These are phyloP conservation scores for Symbiodinium natans DNA, from an alignment of 73 alveolate species.

Conservation along the genomic window DNA sequence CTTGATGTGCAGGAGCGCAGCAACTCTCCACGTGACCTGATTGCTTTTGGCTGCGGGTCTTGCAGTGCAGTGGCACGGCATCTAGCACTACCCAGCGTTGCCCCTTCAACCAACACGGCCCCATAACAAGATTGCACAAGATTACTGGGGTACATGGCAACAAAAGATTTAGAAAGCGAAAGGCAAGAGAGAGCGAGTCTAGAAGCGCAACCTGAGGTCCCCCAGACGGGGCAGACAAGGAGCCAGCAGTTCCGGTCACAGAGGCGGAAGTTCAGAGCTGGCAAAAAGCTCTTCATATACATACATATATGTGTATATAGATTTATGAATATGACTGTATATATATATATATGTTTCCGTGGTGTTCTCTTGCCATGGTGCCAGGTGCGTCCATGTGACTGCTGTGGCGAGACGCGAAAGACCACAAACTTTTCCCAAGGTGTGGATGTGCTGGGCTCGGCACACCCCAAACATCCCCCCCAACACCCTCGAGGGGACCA, in stretches of 20 bases:
- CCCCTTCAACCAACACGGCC: no score
- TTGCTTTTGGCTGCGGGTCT: not conserved
- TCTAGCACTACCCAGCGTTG: no score
- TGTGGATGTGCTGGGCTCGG: conserved; percentile 42
- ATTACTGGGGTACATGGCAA: no score
- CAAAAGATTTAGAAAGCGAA: no score
- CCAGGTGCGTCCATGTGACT: conserved; percentile 89
- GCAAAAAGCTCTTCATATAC: not conserved
- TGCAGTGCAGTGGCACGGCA: no score
- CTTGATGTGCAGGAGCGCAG: not conserved
- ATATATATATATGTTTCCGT: no score
- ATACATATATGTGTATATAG: not conserved
- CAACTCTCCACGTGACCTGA: not conserved
- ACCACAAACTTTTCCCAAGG: conserved; percentile 64
- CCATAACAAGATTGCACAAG: no score
- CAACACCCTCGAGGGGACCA: no score
- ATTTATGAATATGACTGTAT: no score
- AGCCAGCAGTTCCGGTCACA: not conserved
- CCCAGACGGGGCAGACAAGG: conserved; percentile 5
- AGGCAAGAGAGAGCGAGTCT: no score
- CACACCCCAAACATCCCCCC: not conserved
- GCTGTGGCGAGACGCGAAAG: conserved; percentile 85
- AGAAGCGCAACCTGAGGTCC: not conserved
- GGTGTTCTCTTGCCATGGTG: not conserved
- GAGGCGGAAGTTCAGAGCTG: not conserved